Percentiles rank a stretch among this genome's conserved stretches.
phyloP scores from a whole-genome alignment of 306 rosid genomes.

The Lathyrus oleraceus region DNA sequence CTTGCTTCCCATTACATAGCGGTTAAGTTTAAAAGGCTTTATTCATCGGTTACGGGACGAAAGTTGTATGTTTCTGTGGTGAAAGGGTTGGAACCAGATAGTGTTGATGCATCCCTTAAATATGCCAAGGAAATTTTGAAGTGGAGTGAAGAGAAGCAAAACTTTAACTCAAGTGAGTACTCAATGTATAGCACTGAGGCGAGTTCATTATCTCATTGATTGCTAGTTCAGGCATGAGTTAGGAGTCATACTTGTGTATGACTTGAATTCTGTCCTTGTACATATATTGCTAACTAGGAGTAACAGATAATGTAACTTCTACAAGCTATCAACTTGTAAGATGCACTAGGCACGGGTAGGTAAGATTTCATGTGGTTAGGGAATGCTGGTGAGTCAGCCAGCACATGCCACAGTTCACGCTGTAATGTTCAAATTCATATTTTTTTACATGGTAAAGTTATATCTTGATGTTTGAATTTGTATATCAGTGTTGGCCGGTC shows the following conservation, averaged over 20 bases:
- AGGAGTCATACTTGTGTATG: constrained; percentile 37
- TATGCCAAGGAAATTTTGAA: constrained; percentile 87
- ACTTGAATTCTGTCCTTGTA: constrained; percentile 39
- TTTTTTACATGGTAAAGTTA: constrained; percentile 37
- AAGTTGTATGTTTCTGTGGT: constrained; percentile 77
- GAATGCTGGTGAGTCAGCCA: constrained; percentile 31
- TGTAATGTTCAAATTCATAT: constrained; percentile 44
- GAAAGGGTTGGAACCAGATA: constrained; percentile 78
- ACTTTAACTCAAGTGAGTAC: constrained; percentile 80
- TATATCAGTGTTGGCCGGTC: constrained; percentile 20
- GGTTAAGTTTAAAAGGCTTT: constrained; percentile 88
- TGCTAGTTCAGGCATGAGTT: constrained; percentile 43
- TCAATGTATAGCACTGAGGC: constrained; percentile 78
- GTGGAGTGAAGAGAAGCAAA: constrained; percentile 88
- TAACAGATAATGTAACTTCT: constrained; percentile 32
- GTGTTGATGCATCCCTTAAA: constrained; percentile 83
- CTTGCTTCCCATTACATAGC: constrained; percentile 78
- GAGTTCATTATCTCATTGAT: constrained; percentile 71
- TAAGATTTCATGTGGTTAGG: constrained; percentile 32
- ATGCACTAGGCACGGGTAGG: constrained; percentile 33
- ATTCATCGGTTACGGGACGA: constrained; percentile 71
- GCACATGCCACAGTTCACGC: constrained; percentile 34
- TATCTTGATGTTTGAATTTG: constrained; percentile 42
- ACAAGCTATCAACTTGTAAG: constrained; percentile 33
- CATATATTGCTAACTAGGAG: constrained; percentile 46